These are phyloP conservation scores for Talaromyces ruber DNA, from an alignment of 495 filamentous ascomycete genomes.

Conservation along the genomic window DNA sequence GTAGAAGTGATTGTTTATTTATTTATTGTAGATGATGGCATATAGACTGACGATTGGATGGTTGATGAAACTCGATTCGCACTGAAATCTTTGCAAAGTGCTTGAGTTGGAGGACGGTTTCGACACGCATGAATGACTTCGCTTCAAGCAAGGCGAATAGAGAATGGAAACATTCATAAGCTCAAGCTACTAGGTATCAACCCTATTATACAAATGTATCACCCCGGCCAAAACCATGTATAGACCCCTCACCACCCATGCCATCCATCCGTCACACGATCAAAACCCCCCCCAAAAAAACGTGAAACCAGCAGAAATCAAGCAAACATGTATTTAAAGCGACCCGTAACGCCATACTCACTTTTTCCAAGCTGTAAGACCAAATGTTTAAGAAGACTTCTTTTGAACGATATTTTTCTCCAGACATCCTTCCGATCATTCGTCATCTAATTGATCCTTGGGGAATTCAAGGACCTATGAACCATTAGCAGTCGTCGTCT, in stretches of 20 bases:
- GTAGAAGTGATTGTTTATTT: background rate
- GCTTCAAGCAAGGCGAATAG: background rate
- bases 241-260: background rate
- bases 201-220: background rate
- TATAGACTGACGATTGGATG: no score
- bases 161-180: background rate
- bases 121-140: background rate
- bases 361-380: background rate
- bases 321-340: background rate
- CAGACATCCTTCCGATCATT: background rate
- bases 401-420: background rate
- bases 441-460: background rate
- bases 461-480: slow-evolving; percentile 6
- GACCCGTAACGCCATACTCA: background rate
- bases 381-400: background rate
- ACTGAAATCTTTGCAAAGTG: no score
- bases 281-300: background rate
- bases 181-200: background rate
- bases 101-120: background rate
- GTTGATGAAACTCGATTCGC: no score
- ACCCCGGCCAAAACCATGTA: background rate
- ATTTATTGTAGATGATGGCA: no score
- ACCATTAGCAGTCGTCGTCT: background rate
- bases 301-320: background rate
- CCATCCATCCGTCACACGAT: background rate